phyloP scores from a whole-genome alignment of 352 stramenopile genomes.

The Pythium sukuiense region DNA sequence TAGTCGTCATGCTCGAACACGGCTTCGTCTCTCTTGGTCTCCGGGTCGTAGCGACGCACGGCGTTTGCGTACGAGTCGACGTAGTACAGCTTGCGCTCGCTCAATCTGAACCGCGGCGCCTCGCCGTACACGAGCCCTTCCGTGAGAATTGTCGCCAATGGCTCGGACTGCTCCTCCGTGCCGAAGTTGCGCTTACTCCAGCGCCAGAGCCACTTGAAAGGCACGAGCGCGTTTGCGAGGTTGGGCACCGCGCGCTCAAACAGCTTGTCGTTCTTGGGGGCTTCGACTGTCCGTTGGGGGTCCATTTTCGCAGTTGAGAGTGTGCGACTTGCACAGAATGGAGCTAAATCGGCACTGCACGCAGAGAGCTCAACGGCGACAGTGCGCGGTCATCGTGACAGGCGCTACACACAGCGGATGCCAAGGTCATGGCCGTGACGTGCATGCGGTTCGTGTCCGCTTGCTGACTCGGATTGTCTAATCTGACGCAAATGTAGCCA shows the following conservation, averaged over 20 bases:
- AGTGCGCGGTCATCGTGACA: not conserved
- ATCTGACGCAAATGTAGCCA: not conserved
- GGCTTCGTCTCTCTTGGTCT: conserved; percentile 9
- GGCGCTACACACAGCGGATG: not conserved
- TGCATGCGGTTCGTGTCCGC: not conserved
- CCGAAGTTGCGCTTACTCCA: conserved; percentile 10
- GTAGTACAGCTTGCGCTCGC: conserved; percentile 13
- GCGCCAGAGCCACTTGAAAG: conserved; percentile 13
- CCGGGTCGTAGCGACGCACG: conserved; percentile 6
- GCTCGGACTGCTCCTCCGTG: not conserved
- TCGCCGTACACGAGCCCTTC: conserved; percentile 9
- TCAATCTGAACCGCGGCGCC: conserved; percentile 9
- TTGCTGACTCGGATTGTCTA: not conserved
- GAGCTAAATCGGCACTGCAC: not conserved
- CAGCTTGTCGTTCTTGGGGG: conserved; percentile 1
- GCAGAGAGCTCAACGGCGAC: not conserved
- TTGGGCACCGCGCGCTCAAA: conserved; percentile 3
- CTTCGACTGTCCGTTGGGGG: not conserved
- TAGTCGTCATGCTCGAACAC: conserved; percentile 13
- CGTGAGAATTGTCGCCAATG: not conserved
- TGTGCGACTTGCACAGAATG: not conserved
- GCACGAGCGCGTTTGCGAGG: not conserved
- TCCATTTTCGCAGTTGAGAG: not conserved
- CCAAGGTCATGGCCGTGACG: not conserved
- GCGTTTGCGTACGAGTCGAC: conserved; percentile 8